Base-by-base conservation (phyloP, 1,284 basidiomycete genomes). In the Rhodotorula sp. region DNA sequence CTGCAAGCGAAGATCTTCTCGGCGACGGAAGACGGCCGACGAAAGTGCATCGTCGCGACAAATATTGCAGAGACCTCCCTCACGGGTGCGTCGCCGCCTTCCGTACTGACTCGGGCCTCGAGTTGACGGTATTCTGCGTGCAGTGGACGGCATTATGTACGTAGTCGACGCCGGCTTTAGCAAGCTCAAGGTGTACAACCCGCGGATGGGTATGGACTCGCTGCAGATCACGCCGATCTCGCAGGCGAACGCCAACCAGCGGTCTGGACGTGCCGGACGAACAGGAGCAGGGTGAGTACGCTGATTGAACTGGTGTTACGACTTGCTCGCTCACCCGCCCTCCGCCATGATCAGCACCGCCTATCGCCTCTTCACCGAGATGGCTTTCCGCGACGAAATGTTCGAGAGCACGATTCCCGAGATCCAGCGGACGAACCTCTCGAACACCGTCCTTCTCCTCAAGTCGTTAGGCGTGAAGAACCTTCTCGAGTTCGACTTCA, bases 1-100 rank as follows among this genome's bases (percentile, higher is more conserved):
- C 82, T 99, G 46, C 96, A 99, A 79, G 94, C 96, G 20, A 95
- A 94, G 81, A 99, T 99, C 76, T 99, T 99, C 78, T 90, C 94
- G 73, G 88, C 94, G 3, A 94, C 95, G 0, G 84, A 87, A n/a
- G 92, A 98, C 79, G 96, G 95, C 11, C 86, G 94, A 59, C 85
- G 96, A 53, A 99, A 99, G 81, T 93, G 95, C 65, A 93, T 99
- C 72, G 94, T 99, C 0, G 69, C 96, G 1, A 99, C 96, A 11
- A 99, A 99, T 81, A 99, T 99, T 72, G 96, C 96, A 6, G 96
- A 99, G 81, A 99, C 96, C 0, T 99, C 95, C 4, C 82, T 99
- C 70, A 97, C 94, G 13, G 90, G 90, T 90, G 74, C 64, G 84
- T 68, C 0, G 49, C 39, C 11, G 51, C 27, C 55, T 30, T 59